A percentile compares a stretch with the other conserved stretches of the same genome.
Evolutionary conservation across 1,284 basidiomycete genomes (phyloP).

Genomic region (Xerocomus minutiporus): DNA sequence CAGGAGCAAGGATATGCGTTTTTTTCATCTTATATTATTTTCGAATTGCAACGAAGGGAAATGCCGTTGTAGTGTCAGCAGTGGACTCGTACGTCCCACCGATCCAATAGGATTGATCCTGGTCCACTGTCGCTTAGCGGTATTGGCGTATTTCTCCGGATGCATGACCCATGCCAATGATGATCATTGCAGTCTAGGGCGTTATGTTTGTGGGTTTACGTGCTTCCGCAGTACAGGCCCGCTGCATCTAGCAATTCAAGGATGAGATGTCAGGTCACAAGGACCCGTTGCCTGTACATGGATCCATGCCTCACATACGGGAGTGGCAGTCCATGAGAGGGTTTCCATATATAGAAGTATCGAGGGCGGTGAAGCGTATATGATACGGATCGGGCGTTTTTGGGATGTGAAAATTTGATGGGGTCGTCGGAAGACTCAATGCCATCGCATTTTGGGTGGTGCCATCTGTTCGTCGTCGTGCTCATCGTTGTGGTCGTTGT

Average conservation of each 20-base stretch:
- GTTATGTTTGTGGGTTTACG: no score
- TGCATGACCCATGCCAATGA: no score
- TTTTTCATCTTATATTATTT: background rate
- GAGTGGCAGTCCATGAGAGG: background rate
- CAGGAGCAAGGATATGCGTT: background rate
- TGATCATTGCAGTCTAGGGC: no score
- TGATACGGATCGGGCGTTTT: constrained; percentile 17
- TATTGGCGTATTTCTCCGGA: no score
- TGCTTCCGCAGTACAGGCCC: no score
- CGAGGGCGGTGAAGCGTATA: constrained; percentile 13
- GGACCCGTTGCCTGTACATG: background rate
- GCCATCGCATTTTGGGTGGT: constrained; percentile 15
- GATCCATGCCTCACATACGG: background rate
- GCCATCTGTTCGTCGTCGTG: background rate
- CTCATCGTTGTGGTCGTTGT: background rate
- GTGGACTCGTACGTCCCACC: no score
- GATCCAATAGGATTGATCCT: no score
- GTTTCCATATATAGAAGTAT: constrained; percentile 25
- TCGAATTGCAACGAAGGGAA: background rate
- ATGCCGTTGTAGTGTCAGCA: no score
- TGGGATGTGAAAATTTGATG: constrained; percentile 20
- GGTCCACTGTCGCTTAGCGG: no score
- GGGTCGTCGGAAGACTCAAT: constrained; percentile 15
- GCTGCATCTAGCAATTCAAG: no score
- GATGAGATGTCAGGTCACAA: no score